Evolutionary conservation across 768 basidiomycete genomes (phyloP), one percentile per base, ranked within the genome.

Genomic region (Lanmaoa pseudosensibilis): DNA sequence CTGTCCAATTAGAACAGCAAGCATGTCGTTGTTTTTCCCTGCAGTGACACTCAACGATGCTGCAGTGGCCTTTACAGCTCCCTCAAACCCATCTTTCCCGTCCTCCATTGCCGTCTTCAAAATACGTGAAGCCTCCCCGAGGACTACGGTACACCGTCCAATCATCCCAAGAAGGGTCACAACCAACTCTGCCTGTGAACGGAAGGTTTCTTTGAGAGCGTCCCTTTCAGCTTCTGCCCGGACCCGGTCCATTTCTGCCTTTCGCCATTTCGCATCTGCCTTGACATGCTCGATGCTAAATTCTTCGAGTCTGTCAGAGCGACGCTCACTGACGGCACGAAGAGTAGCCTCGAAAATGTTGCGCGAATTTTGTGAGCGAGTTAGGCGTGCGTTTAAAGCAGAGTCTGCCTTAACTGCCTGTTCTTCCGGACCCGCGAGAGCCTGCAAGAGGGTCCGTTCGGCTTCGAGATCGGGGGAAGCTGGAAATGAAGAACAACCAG

Each of bases 311-410:
- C 85, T 85, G 59, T 92, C 90, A 5, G 87, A 89, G 57, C 81
- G 85, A 52, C 92, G 78, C 65, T 94, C 89, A 34, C 87, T 84
- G 47, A 87, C 85, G 16, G 90, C 90, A n/a, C 88, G 83, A 67
- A 94, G 81, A 37, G 88, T 90, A 16, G 90, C 92, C 46, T 92
- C 90, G 65, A 94, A 92, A 80, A 94, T 88, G 33, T 87, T 84
- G 58, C 76, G 79, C 5, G 90, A 85, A 67, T 92, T 94, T 55
- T 80, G 79, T 4, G 90, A 87, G 6, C 86, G 83, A 65, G 84
- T 82, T 30, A 90, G 68, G 53, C 85, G 80, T 50, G 74, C 69
- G 56, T 79, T 82, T 41, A 91, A 70, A 1, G 79, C 68, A 9
- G 90, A 89, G 45, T 81, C 78, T 2, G 83, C 68, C 64, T 79